A percentile compares a stretch with the other conserved stretches of the same genome.
phyloP scores from a whole-genome alignment of 345 rosid species.

The Diplotaxis tenuifolia region DNA sequence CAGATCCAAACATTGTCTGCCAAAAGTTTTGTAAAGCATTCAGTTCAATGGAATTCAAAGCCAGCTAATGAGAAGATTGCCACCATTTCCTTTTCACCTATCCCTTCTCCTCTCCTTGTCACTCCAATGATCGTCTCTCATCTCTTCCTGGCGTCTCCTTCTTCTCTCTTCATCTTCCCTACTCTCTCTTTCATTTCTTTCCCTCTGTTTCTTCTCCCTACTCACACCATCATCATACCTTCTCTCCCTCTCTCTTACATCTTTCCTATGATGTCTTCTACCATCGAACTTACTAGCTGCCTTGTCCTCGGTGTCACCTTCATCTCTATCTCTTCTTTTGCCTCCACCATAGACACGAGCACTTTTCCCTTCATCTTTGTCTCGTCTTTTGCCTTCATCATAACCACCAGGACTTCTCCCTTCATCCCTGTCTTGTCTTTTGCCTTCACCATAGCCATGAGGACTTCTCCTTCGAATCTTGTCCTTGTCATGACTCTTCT shows the following conservation, averaged over 20 bases:
- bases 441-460: conserved; percentile 35
- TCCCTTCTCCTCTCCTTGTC: conserved; percentile 15
- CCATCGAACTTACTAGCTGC: conserved; percentile 27
- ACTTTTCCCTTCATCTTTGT: conserved; percentile 33
- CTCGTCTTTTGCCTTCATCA: conserved; percentile 35
- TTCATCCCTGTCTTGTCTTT: conserved; percentile 40
- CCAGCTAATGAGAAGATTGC: not conserved
- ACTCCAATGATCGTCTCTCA: conserved; percentile 26
- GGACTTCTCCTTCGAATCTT: conserved; percentile 38
- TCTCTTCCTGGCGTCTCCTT: conserved; percentile 23
- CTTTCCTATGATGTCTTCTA: conserved; percentile 30
- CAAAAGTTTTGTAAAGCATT: not conserved
- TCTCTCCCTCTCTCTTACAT: conserved; percentile 30
- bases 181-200: conserved; percentile 24
- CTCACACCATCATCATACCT: conserved; percentile 41
- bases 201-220: conserved; percentile 25
- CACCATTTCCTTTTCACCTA: conserved; percentile 6
- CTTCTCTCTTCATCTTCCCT: conserved; percentile 28
- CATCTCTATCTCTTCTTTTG: conserved; percentile 37
- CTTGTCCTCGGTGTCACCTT: conserved; percentile 32
- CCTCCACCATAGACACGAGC: conserved; percentile 31
- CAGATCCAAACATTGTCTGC: not conserved
- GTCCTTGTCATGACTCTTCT: conserved; percentile 42
- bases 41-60: not conserved
- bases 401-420: conserved; percentile 35